phyloP scores from a whole-genome alignment of 1,284 basidiomycete genomes.

The Sporisorium exsertum region DNA sequence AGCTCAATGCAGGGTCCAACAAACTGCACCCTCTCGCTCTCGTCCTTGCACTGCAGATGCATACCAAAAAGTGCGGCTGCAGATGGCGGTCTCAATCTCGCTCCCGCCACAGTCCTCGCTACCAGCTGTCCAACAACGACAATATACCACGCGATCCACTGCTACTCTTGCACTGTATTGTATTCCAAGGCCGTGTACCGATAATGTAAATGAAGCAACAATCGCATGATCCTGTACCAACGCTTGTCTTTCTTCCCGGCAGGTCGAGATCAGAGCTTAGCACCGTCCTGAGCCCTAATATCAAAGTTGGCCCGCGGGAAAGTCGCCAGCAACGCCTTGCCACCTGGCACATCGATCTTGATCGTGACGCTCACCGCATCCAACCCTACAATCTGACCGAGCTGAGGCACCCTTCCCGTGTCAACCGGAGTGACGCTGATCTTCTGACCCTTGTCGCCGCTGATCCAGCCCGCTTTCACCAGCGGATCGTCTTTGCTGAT shows the following conservation, averaged over 20 bases:
- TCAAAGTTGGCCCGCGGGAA: conserved; percentile 50
- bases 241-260: not conserved
- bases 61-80: not conserved
- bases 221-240: not conserved
- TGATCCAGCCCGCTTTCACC: conserved; percentile 45
- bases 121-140: conserved; percentile 1
- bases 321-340: conserved; percentile 32
- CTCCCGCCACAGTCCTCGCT: not conserved
- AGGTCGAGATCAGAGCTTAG: conserved; percentile 25
- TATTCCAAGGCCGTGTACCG: too few relatives aligned
- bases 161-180: too few relatives aligned
- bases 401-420: conserved; percentile 45
- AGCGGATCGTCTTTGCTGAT: conserved; percentile 35
- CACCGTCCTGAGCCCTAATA: conserved; percentile 23
- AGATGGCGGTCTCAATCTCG: not conserved
- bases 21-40: not conserved
- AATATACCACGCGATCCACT: too few relatives aligned
- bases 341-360: conserved; percentile 19
- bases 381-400: conserved; percentile 27
- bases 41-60: too few relatives aligned
- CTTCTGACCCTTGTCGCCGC: conserved; percentile 35
- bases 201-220: too few relatives aligned
- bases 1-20: conserved; percentile 13
- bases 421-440: conserved; percentile 43
- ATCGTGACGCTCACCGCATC: conserved; percentile 31